Evolutionary conservation across 2,329 filamentous ascomycete genomes (phyloP), one percentile per base, ranked within the genome.

Genomic region (Fusarium chaquense): DNA sequence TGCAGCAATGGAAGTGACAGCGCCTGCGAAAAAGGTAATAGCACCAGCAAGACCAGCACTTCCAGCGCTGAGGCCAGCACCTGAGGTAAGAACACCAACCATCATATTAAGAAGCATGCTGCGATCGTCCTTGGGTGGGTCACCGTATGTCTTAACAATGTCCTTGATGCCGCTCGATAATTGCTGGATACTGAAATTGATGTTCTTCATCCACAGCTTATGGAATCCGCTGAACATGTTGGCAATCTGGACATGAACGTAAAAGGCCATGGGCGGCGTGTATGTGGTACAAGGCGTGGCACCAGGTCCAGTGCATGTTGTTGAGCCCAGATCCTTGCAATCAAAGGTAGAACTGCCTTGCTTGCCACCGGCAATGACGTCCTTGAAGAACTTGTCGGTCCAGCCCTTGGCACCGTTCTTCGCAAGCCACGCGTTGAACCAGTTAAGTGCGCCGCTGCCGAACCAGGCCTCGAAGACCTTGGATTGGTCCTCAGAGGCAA

Each of bases 91-190:
- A n/a, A 67, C 40, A 12, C 63, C 61, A 15, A 67, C 54, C 18
- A 67, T 49, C 64, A 67, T 65, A 45, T 67, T 67, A 26, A 67
- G 61, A 5, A 67, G 54, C 26, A 59, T 26, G 5, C 16, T n/a
- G 22, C 58, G 52, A 18, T 65, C 57, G 13, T 65, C 56, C 13
- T 33, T 43, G 5, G 55, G 61, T 3, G 56, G 60, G 3, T 57
- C 38, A 36, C 64, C 64, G 16, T 49, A 67, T 9, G 38, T 13
- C 1, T 52, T 20, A 33, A 67, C 61, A 40, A 61, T 41, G 1
- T 67, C 49, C 26, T 65, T 60, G 50, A 67, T 67, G 3, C 36
- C 35, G 12, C 9, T 18, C 4, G 61, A 32, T 5, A 67, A 38
- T 26, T 60, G 38, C 36, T 43, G 4, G 49, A 65, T 65, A 6